Percentiles rank a stretch among this genome's conserved stretches.
Conservation (phyloP, 768 basidiomycete species). For the Rhizopogon sp. region DNA sequence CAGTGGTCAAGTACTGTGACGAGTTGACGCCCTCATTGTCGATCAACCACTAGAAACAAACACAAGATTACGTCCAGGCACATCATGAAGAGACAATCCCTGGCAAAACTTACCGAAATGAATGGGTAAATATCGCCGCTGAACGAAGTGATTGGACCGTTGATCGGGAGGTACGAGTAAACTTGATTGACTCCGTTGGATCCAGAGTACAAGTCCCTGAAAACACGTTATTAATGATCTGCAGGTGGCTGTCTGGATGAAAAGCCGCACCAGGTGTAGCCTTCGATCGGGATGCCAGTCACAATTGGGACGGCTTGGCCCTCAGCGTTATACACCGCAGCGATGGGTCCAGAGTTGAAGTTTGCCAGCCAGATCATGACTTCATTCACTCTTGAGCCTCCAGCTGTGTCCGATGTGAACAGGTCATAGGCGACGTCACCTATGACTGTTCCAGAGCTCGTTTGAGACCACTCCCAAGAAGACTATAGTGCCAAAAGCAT, state of each 20-base stretch:
- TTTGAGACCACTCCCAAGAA: constrained; percentile 54
- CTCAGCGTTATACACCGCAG: constrained; percentile 36
- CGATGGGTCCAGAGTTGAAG: constrained; percentile 55
- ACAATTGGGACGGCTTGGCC: constrained; percentile 45
- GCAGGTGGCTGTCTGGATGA: background rate
- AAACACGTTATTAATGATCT: background rate
- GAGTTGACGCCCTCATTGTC: constrained; percentile 37
- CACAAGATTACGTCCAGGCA: background rate
- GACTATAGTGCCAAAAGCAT: constrained; percentile 27
- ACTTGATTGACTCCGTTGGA: constrained; percentile 50
- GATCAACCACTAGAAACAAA: constrained; percentile 41
- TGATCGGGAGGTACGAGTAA: constrained; percentile 41
- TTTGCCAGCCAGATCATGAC: constrained; percentile 68
- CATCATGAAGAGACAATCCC: background rate
- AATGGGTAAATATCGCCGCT: constrained; percentile 50
- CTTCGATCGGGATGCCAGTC: constrained; percentile 37
- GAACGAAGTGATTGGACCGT: constrained; percentile 40
- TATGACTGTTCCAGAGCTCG: constrained; percentile 34
- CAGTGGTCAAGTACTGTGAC: constrained; percentile 53
- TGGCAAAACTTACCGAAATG: constrained; percentile 33
- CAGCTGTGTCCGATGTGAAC: constrained; percentile 50
- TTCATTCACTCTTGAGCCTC: constrained; percentile 40
- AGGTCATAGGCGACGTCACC: constrained; percentile 60
- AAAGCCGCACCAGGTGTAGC: constrained; percentile 40
- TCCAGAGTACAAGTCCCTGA: constrained; percentile 52